Conservation (phyloP, 2,329 filamentous ascomycete genomes). For the Arthroderma sp. region DNA sequence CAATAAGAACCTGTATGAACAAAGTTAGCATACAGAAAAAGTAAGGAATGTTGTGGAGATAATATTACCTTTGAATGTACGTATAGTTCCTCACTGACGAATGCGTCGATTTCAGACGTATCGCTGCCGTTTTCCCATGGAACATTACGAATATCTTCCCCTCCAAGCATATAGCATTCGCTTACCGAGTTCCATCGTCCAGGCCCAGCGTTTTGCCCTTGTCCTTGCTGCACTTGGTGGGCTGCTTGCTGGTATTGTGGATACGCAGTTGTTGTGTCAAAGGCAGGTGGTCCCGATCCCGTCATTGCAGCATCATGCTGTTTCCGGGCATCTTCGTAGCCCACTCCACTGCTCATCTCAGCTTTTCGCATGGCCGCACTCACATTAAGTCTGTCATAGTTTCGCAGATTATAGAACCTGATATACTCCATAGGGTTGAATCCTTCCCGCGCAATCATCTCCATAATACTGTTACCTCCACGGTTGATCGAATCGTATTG, state of each 20-base stretch:
- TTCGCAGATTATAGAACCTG: constrained; percentile 86
- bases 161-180: constrained; percentile 67
- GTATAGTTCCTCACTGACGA: constrained; percentile 90
- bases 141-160: constrained; percentile 53
- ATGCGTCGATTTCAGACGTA: constrained; percentile 69
- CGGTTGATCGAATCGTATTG: constrained; percentile 94
- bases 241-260: constrained; percentile 61
- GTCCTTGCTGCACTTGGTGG: constrained; percentile 36
- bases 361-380: constrained; percentile 53
- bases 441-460: constrained; percentile 57
- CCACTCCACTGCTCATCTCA: constrained; percentile 30
- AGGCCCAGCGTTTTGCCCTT: constrained; percentile 28
- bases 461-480: constrained; percentile 82
- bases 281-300: constrained; percentile 21
- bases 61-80: constrained; percentile 61
- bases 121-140: constrained; percentile 57
- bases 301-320: constrained; percentile 34
- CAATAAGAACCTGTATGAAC: constrained; percentile 63
- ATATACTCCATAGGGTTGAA: constrained; percentile 70
- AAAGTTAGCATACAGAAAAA: constrained; percentile 26
- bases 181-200: constrained; percentile 47
- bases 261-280: constrained; percentile 37
- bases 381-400: constrained; percentile 82
- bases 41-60: constrained; percentile 23
- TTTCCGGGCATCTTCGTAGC: constrained; percentile 32